Evolutionary conservation across 768 basidiomycete genomes (phyloP), one percentile per base, ranked within the genome.

Genomic region (Pisolithus tinctorius): DNA sequence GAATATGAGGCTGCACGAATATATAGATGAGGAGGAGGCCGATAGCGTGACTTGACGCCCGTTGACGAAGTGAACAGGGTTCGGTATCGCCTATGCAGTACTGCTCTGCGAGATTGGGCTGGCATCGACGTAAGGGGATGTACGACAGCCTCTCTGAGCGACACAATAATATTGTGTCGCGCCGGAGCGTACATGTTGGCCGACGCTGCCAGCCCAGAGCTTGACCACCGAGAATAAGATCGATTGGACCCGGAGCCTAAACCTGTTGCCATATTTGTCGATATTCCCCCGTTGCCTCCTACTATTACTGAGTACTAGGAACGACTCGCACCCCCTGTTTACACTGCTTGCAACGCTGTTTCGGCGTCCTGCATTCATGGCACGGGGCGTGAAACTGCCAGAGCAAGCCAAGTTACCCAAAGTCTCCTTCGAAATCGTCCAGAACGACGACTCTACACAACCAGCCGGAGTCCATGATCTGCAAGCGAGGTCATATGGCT

Each of bases 1-100:
- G 84, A 77, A 66, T 95, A 95, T 6, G 92, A 94, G 30, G 92
- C 74, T 9, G 85, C 81, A 34, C 90, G 82, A 39, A 78, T 74
- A 60, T 89, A 86, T 50, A 88, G 71, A 60, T 80, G 74, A 64
- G 29, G 74, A 64, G 29, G 72, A 67, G 0, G 70, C 61, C 14
- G 73, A 69, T 9, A 71, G 68, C 6, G 74, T 63, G 64, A 80
- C 75, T 29, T 77, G 74, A 49, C 53, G n/a, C 75, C 74, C 37
- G 31, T 29, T 13, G 56, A 50, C 29, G 76, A 75, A 8, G 80
- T 76, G 55, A 80, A 63, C 49, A 80, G 70, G 7, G 83, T 83
- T n/a, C 76, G 74, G 57, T 79, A 80, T 55, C 80, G 82, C 45
- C 81, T 76, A 60, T 78, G 82, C 11, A 74, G 67, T 1, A 79